A percentile compares a stretch with the other conserved stretches of the same genome.
phyloP scores from a whole-genome alignment of 768 basidiomycete genomes.

The Stropharia rugosoannulata region DNA sequence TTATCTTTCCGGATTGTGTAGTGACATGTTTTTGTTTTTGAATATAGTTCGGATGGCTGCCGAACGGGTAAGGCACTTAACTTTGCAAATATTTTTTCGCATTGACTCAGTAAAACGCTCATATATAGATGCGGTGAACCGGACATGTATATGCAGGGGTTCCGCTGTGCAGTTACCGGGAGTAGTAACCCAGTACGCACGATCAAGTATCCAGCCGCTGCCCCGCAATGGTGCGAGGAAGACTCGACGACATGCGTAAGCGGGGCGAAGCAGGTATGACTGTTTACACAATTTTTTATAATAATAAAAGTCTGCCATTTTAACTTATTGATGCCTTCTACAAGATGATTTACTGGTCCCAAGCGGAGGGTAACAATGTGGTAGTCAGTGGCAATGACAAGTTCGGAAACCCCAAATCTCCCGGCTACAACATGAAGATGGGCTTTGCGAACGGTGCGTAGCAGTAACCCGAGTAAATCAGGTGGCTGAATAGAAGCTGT shows the following conservation, averaged over 20 bases:
- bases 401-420: constrained; percentile 35
- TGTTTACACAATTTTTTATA: not conserved
- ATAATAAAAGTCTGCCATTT: not conserved
- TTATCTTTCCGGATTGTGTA: not conserved
- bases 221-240: constrained; percentile 37
- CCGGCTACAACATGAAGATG: constrained; percentile 28
- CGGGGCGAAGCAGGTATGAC: constrained; percentile 31
- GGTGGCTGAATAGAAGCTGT: too few species aligned
- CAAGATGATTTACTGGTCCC: constrained; percentile 37
- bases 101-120: not conserved
- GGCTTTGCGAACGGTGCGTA: constrained; percentile 26
- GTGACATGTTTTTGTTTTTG: not conserved
- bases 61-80: not conserved
- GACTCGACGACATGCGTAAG: constrained; percentile 24
- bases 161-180: constrained; percentile 32
- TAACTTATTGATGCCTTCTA: not conserved
- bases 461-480: not conserved
- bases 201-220: constrained; percentile 21
- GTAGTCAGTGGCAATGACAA: constrained; percentile 33
- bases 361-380: constrained; percentile 37
- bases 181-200: constrained; percentile 18
- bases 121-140: constrained; percentile 34
- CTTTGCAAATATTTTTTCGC: not conserved
- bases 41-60: constrained; percentile 2
- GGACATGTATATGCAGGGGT: constrained; percentile 39